A percentile compares a stretch with the other conserved stretches of the same genome.
Conservation (phyloP, 2,329 filamentous ascomycete species). For the Sporothrix dimorphospora region DNA sequence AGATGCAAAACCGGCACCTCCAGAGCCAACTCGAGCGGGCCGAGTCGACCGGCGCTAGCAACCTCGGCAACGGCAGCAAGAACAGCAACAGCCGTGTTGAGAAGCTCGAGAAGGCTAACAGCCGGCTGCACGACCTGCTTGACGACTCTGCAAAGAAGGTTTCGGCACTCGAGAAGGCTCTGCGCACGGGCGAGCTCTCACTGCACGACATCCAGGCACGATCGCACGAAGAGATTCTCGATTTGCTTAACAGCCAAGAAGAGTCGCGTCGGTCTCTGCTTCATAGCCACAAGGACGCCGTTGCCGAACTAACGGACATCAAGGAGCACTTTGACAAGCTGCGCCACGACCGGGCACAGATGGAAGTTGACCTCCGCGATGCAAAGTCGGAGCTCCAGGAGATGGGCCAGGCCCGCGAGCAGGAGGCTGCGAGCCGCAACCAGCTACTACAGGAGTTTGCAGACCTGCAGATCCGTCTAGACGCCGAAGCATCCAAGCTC, state of each 20-base stretch:
- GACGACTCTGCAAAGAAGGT: constrained; percentile 94
- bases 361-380: constrained; percentile 89
- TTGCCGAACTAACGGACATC: constrained; percentile 82
- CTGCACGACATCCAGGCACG: constrained; percentile 89
- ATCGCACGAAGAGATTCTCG: constrained; percentile 91
- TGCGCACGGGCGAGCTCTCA: constrained; percentile 84
- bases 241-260: constrained; percentile 90
- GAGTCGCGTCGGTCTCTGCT: constrained; percentile 81
- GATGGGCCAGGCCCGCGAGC: constrained; percentile 74
- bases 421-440: constrained; percentile 83
- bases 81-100: constrained; percentile 63
- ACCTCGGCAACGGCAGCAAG: constrained; percentile 8
- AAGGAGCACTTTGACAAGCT: constrained; percentile 87
- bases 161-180: constrained; percentile 81
- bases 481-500: constrained; percentile 83
- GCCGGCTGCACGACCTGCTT: constrained; percentile 86
- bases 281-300: constrained; percentile 80
- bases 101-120: constrained; percentile 91
- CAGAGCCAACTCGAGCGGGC: constrained; percentile 81
- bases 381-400: constrained; percentile 82
- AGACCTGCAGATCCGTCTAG: constrained; percentile 89
- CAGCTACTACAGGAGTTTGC: constrained; percentile 91
- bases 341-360: constrained; percentile 74
- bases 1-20: constrained; percentile 94
- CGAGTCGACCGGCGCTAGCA: constrained; percentile 61